These are phyloP conservation scores for Rhizopogon rudus DNA, from an alignment of 768 basidiomycete genomes.

Conservation along the genomic window DNA sequence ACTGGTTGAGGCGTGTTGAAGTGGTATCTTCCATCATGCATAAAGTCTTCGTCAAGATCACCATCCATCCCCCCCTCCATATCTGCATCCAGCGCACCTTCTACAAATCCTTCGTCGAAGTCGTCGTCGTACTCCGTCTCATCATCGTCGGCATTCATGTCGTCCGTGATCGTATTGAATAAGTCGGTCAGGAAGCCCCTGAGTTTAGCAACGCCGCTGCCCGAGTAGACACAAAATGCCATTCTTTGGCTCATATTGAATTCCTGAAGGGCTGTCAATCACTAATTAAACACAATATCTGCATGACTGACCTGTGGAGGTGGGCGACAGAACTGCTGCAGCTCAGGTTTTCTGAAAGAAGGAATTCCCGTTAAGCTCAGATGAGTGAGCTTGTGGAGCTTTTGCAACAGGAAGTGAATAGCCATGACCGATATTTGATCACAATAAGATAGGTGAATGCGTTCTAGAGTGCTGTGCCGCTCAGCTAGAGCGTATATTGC, in stretches of 20 bases:
- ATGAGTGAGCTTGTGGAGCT: constrained; percentile 89
- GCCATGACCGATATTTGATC: constrained; percentile 92
- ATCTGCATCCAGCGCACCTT: constrained; percentile 26
- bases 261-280: constrained; percentile 46
- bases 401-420: constrained; percentile 83
- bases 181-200: constrained; percentile 73
- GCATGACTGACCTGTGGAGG: constrained; percentile 68
- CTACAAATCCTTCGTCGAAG: constrained; percentile 30
- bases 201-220: constrained; percentile 81
- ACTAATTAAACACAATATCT: neutral
- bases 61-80: constrained; percentile 32
- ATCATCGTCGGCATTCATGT: constrained; percentile 58
- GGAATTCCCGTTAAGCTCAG: constrained; percentile 96
- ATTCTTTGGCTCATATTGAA: constrained; percentile 86
- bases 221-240: constrained; percentile 96
- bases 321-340: constrained; percentile 86
- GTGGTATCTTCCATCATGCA: constrained; percentile 26
- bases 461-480: constrained; percentile 81
- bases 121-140: constrained; percentile 61
- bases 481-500: constrained; percentile 87
- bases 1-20: constrained; percentile 12
- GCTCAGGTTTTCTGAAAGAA: constrained; percentile 77
- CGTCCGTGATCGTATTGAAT: constrained; percentile 71
- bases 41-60: constrained; percentile 45
- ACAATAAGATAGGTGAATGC: constrained; percentile 96